Evolutionary conservation across 768 basidiomycete genomes (phyloP).

Genomic region (Leccinum variicolor): DNA sequence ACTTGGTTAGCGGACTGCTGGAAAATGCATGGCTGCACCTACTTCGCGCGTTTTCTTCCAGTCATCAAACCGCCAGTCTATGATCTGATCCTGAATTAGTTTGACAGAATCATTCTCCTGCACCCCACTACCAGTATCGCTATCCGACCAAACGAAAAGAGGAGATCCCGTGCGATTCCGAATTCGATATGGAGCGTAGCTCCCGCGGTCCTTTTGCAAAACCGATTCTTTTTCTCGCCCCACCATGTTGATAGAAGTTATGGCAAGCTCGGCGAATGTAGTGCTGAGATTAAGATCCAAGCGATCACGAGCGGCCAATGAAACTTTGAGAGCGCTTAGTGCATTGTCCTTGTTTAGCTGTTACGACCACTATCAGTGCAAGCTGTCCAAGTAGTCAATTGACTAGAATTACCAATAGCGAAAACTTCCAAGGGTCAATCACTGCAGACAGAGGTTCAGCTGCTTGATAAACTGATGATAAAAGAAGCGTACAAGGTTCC

Average conservation of each 20-base stretch:
- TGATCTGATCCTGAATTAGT: slow-evolving; percentile 67
- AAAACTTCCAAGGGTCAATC: slow-evolving; percentile 95
- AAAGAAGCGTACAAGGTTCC: slow-evolving; percentile 71
- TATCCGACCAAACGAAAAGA: slow-evolving; percentile 82
- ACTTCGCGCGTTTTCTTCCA: slow-evolving; percentile 94
- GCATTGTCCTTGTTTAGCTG: slow-evolving; percentile 54
- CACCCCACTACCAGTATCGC: slow-evolving; percentile 48
- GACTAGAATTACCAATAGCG: slow-evolving; percentile 49
- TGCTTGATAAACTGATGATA: background rate
- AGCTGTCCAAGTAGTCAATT: background rate
- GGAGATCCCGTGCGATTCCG: slow-evolving; percentile 88
- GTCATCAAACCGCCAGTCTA: slow-evolving; percentile 98
- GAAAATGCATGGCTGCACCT: slow-evolving; percentile 13
- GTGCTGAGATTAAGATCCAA: slow-evolving; percentile 90
- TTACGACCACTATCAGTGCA: slow-evolving; percentile 9
- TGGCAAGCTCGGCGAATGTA: slow-evolving; percentile 82
- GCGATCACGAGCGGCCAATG: slow-evolving; percentile 71
- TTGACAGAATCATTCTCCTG: slow-evolving; percentile 53
- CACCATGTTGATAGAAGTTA: slow-evolving; percentile 70
- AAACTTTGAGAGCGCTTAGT: slow-evolving; percentile 52
- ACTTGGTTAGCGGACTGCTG: background rate
- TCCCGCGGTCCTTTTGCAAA: slow-evolving; percentile 75
- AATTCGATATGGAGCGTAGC: slow-evolving; percentile 91
- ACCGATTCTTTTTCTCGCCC: slow-evolving; percentile 70
- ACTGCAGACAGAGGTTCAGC: slow-evolving; percentile 42